Conservation (phyloP, 2,329 filamentous ascomycete species). For the Ceratocystis eucalypticola region DNA sequence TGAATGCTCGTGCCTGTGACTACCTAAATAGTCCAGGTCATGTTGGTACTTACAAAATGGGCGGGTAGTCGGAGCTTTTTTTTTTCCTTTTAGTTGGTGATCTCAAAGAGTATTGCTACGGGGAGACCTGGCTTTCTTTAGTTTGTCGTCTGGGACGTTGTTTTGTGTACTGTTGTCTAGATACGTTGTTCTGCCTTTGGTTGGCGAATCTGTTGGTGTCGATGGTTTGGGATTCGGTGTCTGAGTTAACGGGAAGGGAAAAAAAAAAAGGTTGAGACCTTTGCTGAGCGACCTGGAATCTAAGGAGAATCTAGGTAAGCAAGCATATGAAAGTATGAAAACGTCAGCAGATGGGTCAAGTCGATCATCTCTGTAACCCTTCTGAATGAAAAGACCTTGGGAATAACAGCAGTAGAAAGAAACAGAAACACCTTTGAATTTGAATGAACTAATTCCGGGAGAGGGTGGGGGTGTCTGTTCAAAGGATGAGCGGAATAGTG, state of each 20-base stretch:
- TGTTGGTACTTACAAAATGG: not conserved
- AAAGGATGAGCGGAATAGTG: not conserved
- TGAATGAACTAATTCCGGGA: not conserved
- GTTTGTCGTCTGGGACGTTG: not conserved
- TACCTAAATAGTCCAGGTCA: not conserved
- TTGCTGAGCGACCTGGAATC: not conserved
- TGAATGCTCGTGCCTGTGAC: not conserved
- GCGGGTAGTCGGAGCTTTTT: not conserved
- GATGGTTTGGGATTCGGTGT: not conserved
- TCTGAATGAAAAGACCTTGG: not conserved
- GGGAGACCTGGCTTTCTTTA: not conserved
- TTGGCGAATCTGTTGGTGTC: not conserved
- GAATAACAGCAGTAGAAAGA: not conserved
- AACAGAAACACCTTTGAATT: not conserved
- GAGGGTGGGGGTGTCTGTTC: not conserved
- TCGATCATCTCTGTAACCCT: slow-evolving; percentile 4
- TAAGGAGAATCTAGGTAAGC: slow-evolving; percentile 1
- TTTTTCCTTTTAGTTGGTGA: not conserved
- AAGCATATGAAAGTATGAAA: not conserved
- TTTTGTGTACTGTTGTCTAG: not conserved
- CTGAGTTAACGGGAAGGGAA: slow-evolving; percentile 7
- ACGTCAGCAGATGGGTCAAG: not conserved
- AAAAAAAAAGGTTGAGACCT: slow-evolving; percentile 1
- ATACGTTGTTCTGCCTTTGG: not conserved
- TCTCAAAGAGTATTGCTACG: not conserved